Evolutionary conservation across 768 basidiomycete genomes (phyloP).

Genomic region (Boletus rubropictus): DNA sequence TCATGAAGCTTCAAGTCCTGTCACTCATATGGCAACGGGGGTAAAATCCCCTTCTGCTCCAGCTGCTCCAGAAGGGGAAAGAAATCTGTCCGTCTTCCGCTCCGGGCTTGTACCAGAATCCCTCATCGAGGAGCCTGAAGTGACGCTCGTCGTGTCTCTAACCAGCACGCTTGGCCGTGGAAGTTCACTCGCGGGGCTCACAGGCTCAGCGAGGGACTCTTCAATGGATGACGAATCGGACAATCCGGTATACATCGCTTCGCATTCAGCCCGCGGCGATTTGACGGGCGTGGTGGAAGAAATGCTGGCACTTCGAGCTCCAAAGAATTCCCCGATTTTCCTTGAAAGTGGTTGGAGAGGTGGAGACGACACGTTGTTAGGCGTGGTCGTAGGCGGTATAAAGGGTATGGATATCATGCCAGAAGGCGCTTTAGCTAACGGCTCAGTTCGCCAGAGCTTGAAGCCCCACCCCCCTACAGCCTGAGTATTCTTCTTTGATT

Average conservation of each 20-base stretch:
- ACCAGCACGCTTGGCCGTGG: conserved; percentile 25
- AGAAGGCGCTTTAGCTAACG: conserved; percentile 24
- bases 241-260: conserved; percentile 23
- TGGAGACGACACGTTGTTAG: conserved; percentile 20
- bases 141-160: conserved; percentile 27
- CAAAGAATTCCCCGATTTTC: conserved; percentile 70
- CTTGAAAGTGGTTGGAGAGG: conserved; percentile 47
- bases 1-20: conserved; percentile 13
- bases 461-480: conserved; percentile 55
- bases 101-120: conserved; percentile 29
- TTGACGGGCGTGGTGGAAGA: conserved; percentile 38
- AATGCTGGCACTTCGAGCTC: conserved; percentile 44
- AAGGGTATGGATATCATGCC: conserved; percentile 29
- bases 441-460: conserved; percentile 57
- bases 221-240: conserved; percentile 35
- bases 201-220: conserved; percentile 32
- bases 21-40: conserved; percentile 28
- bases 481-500: conserved; percentile 29
- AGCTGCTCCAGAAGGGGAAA: conserved; percentile 3
- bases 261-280: conserved; percentile 23
- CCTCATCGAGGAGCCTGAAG: conserved; percentile 22
- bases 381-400: conserved; percentile 13
- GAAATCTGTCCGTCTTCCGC: conserved; percentile 17
- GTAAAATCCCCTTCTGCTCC: conserved; percentile 22
- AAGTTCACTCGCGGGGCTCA: conserved; percentile 29